Conservation (phyloP, 2,329 filamentous ascomycete genomes). For the Phyllosticta citriasiana region DNA sequence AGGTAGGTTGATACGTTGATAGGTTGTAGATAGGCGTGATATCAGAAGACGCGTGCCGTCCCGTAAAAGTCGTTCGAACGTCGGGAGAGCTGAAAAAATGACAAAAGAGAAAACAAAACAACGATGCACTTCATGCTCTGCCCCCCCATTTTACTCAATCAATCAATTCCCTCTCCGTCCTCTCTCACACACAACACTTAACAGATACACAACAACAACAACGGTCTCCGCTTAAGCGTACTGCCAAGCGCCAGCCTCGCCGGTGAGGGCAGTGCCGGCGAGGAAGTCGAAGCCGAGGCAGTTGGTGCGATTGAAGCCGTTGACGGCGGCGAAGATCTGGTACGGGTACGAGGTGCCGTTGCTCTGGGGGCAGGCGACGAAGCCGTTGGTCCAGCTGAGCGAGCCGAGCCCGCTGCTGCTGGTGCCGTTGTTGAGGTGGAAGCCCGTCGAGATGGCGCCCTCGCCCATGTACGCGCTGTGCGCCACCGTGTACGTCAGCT, state of each 20-base stretch:
- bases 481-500: conserved; percentile 45
- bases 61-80: too few relatives aligned
- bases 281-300: conserved; percentile 28
- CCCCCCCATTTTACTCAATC: too few relatives aligned
- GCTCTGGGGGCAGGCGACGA: conserved; percentile 24
- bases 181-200: too few relatives aligned
- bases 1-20: too few relatives aligned
- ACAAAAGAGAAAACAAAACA: too few relatives aligned
- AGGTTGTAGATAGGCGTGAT: too few relatives aligned
- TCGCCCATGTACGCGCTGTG: conserved; percentile 44
- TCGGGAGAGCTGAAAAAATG: too few relatives aligned
- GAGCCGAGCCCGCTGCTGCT: conserved; percentile 18
- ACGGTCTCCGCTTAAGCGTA: conserved; percentile 14
- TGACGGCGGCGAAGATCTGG: conserved; percentile 23
- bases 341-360: conserved; percentile 20
- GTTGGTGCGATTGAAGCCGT: conserved; percentile 13
- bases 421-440: conserved; percentile 26
- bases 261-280: conserved; percentile 17
- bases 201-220: too few relatives aligned
- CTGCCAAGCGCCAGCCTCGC: conserved; percentile 24
- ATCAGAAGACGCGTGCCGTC: too few relatives aligned
- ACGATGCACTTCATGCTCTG: too few relatives aligned
- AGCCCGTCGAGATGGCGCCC: conserved; percentile 43
- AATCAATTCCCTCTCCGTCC: too few relatives aligned
- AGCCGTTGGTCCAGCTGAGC: conserved; percentile 21